Conservation (phyloP, 73 alveolate species). For the Paramecium pentaurelia region DNA sequence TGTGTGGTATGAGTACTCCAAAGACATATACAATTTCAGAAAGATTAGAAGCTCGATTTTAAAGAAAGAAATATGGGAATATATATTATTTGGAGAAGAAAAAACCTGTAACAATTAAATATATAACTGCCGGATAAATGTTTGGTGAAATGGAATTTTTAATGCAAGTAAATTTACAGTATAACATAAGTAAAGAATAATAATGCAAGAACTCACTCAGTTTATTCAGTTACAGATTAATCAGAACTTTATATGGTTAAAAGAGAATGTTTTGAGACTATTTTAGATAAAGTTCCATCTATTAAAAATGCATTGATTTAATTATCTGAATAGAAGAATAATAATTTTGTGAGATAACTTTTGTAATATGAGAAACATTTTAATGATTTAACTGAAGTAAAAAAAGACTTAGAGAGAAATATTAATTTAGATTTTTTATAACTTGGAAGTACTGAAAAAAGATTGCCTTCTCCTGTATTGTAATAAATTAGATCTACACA, state of each 20-base stretch:
- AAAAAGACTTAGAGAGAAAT: conserved; percentile 26
- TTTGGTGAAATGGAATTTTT: conserved; percentile 44
- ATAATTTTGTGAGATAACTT: neutral
- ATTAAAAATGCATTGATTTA: neutral
- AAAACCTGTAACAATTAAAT: conserved; percentile 16
- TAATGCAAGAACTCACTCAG: neutral
- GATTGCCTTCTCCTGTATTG: neutral
- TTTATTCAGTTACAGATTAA: conserved; percentile 25
- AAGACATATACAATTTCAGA: neutral
- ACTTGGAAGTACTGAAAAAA: neutral
- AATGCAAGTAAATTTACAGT: neutral
- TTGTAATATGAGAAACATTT: conserved; percentile 4
- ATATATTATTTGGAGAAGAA: neutral
- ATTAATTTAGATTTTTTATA: neutral
- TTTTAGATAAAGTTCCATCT: neutral
- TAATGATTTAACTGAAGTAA: conserved; percentile 39
- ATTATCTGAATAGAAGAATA: neutral
- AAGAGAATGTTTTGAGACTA: neutral
- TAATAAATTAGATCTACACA: neutral
- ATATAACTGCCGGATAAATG: conserved; percentile 34
- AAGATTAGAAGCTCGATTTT: conserved; percentile 6
- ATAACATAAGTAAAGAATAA: neutral
- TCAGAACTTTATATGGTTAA: conserved; percentile 18
- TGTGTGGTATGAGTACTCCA: neutral
- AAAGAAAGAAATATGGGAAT: conserved; percentile 21